A percentile compares a stretch with the other conserved stretches of the same genome.
Evolutionary conservation across 2,329 filamentous ascomycete species (phyloP).

Genomic region (Colletotrichum coccodes): DNA sequence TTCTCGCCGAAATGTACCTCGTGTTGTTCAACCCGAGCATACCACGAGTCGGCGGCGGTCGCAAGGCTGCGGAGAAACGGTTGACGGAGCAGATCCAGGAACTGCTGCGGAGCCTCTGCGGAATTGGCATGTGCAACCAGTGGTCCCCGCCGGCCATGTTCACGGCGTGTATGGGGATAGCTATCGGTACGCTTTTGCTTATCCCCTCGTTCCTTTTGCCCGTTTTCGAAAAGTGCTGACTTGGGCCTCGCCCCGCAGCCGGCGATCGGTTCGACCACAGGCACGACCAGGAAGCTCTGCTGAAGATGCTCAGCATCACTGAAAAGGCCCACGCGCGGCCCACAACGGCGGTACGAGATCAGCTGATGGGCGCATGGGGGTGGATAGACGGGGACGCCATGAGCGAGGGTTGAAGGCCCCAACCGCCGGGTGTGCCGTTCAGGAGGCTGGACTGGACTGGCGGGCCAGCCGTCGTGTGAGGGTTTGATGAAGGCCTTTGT

Average conservation of each 20-base stretch:
- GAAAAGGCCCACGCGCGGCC: conserved; percentile 63
- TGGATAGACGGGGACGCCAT: conserved; percentile 43
- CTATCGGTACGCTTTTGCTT: conserved; percentile 34
- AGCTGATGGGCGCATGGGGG: conserved; percentile 61
- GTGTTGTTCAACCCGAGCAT: conserved; percentile 64
- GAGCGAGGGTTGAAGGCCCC: conserved; percentile 19
- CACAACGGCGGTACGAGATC: conserved; percentile 56
- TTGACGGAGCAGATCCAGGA: conserved; percentile 53
- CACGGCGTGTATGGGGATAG: conserved; percentile 65
- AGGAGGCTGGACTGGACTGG: not conserved
- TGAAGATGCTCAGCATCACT: conserved; percentile 57
- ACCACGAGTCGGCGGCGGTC: conserved; percentile 56
- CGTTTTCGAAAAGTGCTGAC: not conserved
- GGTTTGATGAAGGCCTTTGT: conserved; percentile 4
- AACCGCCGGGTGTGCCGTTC: not conserved
- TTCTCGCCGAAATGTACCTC: conserved; percentile 67
- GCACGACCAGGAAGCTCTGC: conserved; percentile 57
- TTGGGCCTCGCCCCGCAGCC: conserved; percentile 35
- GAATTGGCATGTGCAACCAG: conserved; percentile 68
- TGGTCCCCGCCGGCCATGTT: conserved; percentile 67
- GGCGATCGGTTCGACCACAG: conserved; percentile 60
- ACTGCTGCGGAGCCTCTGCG: conserved; percentile 65
- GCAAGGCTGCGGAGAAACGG: conserved; percentile 42
- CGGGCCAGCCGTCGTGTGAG: conserved; percentile 4
- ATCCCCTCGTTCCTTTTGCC: not conserved